Base-by-base conservation (phyloP, 768 basidiomycete species). In the Xerocomellus dryophilus region DNA sequence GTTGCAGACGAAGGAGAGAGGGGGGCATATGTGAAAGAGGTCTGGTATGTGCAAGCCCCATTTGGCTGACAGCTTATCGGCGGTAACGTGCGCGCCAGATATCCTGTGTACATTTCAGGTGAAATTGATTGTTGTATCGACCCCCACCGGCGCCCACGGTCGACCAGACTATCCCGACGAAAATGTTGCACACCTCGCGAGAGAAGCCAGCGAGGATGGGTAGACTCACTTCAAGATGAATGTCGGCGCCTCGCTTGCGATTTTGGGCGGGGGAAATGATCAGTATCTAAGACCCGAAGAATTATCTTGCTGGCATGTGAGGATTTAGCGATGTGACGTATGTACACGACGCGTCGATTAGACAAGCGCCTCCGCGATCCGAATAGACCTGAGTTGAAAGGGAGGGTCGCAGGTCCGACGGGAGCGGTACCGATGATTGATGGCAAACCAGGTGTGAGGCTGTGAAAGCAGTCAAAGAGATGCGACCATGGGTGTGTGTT, bases 181-280 rank as follows among this genome's bases (percentile, higher is more conserved):
- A 66, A 96, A 96, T 66, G 84, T 96, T 43, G 80, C 82, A 1
- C 79, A 82, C 3, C 79, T 98, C 38, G 94, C 90, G 10, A 84
- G 84, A 63, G 90, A 92, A 63, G 90, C 92, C n/a, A 77, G 97
- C 44, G 71, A 77, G 8, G 81, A 80, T 32, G 95, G 94, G 20
- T 97, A 95, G 83, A 97, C 90, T 72, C 92, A 95, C 75, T 96
- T 97, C 82, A 97, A 97, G 76, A 92, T 96, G 85, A 97, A 98
- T 74, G 93, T 97, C 58, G 94, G 94, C 40, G 85, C 88, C 20
- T 81, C 90, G 71, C 78, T 81, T 47, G 81, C 65, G 94, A 97
- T 70, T 73, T 93, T 31, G 85, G 90, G 29, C 83, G 94, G 44
- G 90, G 12, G 84, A 78, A 61, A 78, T 97, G 65, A 93, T 96